phyloP scores from a whole-genome alignment of 257 asterid genomes.

The Solanum neorickii region DNA sequence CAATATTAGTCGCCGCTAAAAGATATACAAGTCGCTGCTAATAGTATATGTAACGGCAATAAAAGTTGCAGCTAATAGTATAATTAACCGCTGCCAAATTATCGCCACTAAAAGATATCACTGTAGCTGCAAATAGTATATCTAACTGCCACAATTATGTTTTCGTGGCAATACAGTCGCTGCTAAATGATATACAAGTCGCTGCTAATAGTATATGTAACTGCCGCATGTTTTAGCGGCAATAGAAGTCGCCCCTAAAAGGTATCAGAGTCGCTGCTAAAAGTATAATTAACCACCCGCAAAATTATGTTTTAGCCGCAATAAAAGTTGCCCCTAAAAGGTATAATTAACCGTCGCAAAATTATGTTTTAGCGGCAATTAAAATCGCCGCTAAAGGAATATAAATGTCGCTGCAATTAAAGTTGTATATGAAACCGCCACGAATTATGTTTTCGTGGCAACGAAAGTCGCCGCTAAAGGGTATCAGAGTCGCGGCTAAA shows the following conservation, averaged over 20 bases:
- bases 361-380: no score
- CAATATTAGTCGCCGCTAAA: accelerated
- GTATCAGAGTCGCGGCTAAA: neutral
- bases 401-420: no score
- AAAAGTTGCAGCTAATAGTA: neutral
- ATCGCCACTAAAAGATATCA: no score
- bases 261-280: no score
- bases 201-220: no score
- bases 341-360: neutral
- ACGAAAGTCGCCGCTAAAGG: neutral
- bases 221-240: no score
- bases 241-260: no score
- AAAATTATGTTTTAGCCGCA: no score
- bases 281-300: no score
- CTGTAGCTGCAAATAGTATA: no score
- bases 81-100: neutral
- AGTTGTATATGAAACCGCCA: no score
- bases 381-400: neutral
- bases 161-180: accelerated
- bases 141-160: neutral
- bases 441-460: neutral
- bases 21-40: no score
- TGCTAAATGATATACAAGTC: neutral
- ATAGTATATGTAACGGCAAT: neutral
- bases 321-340: neutral